Percentiles rank a stretch among this genome's conserved stretches.
These are phyloP conservation scores for Terfezia boudieri DNA, from an alignment of 495 filamentous ascomycete species.

Conservation along the genomic window DNA sequence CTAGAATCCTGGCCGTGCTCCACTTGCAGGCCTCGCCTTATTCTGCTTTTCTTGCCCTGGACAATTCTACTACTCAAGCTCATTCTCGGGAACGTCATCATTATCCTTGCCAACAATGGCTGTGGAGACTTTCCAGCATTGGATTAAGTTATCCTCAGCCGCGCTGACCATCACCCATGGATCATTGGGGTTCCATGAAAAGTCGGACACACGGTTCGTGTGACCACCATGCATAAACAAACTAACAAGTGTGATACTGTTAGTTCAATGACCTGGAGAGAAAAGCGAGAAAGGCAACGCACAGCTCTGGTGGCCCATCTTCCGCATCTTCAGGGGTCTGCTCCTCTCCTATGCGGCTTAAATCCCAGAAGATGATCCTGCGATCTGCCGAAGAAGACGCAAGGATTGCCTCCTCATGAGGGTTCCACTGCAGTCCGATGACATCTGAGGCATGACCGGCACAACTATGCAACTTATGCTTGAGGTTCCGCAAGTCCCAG, in stretches of 20 bases:
- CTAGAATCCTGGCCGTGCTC: too few relatives aligned
- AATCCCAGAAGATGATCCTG: constrained; percentile 88
- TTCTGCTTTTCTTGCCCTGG: too few relatives aligned
- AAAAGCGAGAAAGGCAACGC: constrained; percentile 21
- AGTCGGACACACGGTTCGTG: constrained; percentile 87
- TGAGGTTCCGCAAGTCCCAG: constrained; percentile 83
- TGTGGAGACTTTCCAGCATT: constrained; percentile 89
- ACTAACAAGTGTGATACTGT: constrained; percentile 20
- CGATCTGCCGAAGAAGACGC: constrained; percentile 83
- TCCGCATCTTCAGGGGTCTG: constrained; percentile 89
- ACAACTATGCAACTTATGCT: constrained; percentile 61
- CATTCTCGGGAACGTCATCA: constrained; percentile 54
- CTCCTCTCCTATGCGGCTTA: constrained; percentile 75
- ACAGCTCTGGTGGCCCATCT: constrained; percentile 90
- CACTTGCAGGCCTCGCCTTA: too few relatives aligned
- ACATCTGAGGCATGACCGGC: constrained; percentile 74
- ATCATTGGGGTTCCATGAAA: constrained; percentile 90
- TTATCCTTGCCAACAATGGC: constrained; percentile 66
- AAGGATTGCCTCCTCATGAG: constrained; percentile 62
- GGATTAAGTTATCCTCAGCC: constrained; percentile 89
- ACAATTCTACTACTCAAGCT: constrained; percentile 31
- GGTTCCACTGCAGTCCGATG: constrained; percentile 84
- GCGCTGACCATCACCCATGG: constrained; percentile 88
- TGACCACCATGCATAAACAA: constrained; percentile 98
- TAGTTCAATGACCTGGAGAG: constrained; percentile 10